phyloP scores from a whole-genome alignment of 176 grass and related monocot genomes.

The Lolium rigidum region DNA sequence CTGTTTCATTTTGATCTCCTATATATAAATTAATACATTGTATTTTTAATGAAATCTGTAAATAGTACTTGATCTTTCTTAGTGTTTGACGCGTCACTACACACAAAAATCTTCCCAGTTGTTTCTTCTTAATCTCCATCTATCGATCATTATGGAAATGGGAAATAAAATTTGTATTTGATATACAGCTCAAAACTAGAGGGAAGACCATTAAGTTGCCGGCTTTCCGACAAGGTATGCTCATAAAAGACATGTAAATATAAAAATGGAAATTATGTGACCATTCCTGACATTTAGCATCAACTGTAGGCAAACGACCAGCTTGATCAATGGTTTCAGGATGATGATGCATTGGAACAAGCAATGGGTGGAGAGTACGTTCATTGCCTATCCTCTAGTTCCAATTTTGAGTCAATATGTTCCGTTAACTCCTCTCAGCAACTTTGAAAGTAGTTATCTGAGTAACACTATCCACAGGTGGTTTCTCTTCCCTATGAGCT shows the following conservation, averaged over 20 bases:
- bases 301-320: slow-evolving; percentile 81
- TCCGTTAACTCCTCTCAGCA: slow-evolving; percentile 5
- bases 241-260: slow-evolving; percentile 1
- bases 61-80: not conserved
- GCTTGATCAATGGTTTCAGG: slow-evolving; percentile 87
- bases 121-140: slow-evolving; percentile 9
- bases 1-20: slow-evolving; percentile 22
- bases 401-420: slow-evolving; percentile 1
- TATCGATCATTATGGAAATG: slow-evolving; percentile 31
- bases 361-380: slow-evolving; percentile 94
- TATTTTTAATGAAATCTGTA: slow-evolving; percentile 7
- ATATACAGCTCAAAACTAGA: slow-evolving; percentile 79
- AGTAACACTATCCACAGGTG: slow-evolving; percentile 60
- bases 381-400: slow-evolving; percentile 37
- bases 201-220: slow-evolving; percentile 86
- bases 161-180: slow-evolving; percentile 16
- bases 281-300: slow-evolving; percentile 46
- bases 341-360: slow-evolving; percentile 90
- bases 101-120: not conserved
- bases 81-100: not conserved
- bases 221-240: slow-evolving; percentile 89
- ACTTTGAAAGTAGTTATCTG: slow-evolving; percentile 22
- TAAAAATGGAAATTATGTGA: not conserved
- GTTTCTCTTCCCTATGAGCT: slow-evolving; percentile 68
- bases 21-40: not conserved